A percentile compares a stretch with the other conserved stretches of the same genome.
Conservation (phyloP, 805 yeast genomes). For the Maudiozyma barnettii region DNA sequence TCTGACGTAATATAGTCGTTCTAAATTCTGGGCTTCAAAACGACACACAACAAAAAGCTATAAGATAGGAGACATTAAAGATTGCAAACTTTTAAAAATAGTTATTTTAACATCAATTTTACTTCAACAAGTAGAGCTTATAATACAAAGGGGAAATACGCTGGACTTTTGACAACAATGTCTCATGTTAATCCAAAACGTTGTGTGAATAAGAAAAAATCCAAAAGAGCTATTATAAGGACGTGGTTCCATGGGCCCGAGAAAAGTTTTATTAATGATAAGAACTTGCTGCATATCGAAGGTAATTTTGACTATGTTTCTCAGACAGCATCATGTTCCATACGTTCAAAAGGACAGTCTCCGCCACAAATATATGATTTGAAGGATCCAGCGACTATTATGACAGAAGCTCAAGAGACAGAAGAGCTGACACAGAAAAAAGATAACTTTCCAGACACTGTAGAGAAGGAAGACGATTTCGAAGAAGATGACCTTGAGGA, state of each 20-base stretch:
- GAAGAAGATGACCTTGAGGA: not conserved
- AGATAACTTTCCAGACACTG: not conserved
- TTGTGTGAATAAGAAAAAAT: not conserved
- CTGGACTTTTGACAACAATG: not conserved
- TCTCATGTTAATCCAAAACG: not conserved
- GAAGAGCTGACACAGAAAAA: not conserved
- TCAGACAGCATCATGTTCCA: not conserved
- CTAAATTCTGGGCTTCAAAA: too few relatives aligned
- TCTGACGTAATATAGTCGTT: too few relatives aligned
- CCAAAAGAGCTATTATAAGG: not conserved
- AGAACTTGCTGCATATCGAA: too few relatives aligned
- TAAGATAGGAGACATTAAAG: too few relatives aligned
- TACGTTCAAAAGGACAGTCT: constrained; percentile 1
- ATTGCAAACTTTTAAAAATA: too few relatives aligned
- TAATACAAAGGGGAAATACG: too few relatives aligned
- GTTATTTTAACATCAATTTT: too few relatives aligned
- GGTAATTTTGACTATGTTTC: not conserved
- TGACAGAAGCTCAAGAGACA: not conserved
- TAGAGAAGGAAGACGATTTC: not conserved
- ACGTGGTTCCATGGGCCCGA: not conserved
- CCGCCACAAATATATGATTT: not conserved
- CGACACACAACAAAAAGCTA: too few relatives aligned
- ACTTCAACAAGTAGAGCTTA: too few relatives aligned
- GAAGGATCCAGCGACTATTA: not conserved
- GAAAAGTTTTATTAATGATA: not conserved